phyloP scores from a whole-genome alignment of 225 moss, liverwort and hornwort genomes.

The Marchantia polymorpha region DNA sequence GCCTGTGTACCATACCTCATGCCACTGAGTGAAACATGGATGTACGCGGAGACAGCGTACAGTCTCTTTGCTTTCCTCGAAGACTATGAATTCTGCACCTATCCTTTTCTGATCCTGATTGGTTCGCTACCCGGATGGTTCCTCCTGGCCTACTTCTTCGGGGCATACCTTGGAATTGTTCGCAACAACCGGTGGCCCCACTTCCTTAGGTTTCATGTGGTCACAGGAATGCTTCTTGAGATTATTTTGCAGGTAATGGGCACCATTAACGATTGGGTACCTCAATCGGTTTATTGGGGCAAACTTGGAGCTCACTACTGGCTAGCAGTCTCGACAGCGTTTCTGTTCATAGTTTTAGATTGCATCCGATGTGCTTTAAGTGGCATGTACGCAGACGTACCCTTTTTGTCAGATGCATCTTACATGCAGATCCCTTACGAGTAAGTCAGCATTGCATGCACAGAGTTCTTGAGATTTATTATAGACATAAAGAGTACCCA shows the following conservation, averaged over 20 bases:
- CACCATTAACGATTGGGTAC: conserved; percentile 94
- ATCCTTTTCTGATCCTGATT: conserved; percentile 94
- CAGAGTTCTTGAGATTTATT: neutral
- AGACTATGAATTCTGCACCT: conserved; percentile 95
- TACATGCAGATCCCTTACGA: conserved; percentile 99
- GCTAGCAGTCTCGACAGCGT: conserved; percentile 83
- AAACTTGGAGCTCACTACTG: conserved; percentile 97
- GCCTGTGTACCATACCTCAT: conserved; percentile 97
- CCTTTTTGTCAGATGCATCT: conserved; percentile 92
- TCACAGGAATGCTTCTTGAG: conserved; percentile 97
- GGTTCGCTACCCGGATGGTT: conserved; percentile 98
- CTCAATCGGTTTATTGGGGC: conserved; percentile 97
- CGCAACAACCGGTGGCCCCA: conserved; percentile 98
- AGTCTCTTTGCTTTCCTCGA: conserved; percentile 81
- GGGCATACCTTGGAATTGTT: conserved; percentile 91
- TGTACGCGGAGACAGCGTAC: conserved; percentile 99
- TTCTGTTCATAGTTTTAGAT: conserved; percentile 88
- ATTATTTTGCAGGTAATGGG: conserved; percentile 96
- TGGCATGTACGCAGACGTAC: conserved; percentile 99
- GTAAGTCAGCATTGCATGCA: conserved; percentile 29
- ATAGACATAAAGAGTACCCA: neutral
- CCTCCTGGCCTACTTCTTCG: conserved; percentile 92
- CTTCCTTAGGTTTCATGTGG: conserved; percentile 95
- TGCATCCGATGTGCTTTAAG: conserved; percentile 94
- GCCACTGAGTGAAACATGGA: conserved; percentile 99